Evolutionary conservation across 1,284 basidiomycete genomes (phyloP), one percentile per base, ranked within the genome.

Genomic region (Vanrija pseudolonga): DNA sequence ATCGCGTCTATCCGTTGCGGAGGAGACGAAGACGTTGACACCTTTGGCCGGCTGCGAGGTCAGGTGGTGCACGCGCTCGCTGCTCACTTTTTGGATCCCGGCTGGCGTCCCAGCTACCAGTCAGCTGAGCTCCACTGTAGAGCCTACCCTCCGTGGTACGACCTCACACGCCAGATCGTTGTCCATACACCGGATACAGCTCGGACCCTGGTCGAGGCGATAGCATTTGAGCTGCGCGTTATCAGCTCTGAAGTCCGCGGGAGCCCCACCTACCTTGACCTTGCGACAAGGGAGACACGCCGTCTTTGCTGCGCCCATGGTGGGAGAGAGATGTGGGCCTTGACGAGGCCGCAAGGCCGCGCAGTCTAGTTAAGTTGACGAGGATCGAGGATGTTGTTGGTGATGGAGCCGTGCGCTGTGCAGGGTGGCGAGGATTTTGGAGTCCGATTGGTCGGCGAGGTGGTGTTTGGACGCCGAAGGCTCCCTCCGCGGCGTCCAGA

Each of bases 61-160:
- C 6, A 24, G 32, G 32, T 23, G 14, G n/a, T 6, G 15, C 37
- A 15, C 24, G 7, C 6, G 26, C 24, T 3, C 2, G 7, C 4
- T 45, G 32, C 47, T 8, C 19, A 62, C 60, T 62, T 62, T 38
- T 57, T 62, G n/a, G 60, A 59, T 4, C 60, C 60, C 11, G 54
- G 48, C 42, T 56, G 51, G 8, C 60, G 49, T 22, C 60, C 60
- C 3, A 62, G 55, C 60, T 62, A 38, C 14, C n/a, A 20, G 22
- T 38, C 17, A 38, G n/a, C 17, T 7, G 52, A 7, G 26, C 12
- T 22, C 37, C 12, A 26, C 6, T 17, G 39, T 6, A 6, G 2
- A 22, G 23, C 22, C 56, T 45, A 61, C 57, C 42, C 42, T 36
- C n/a, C 57, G 53, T 3, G 60, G 55, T 1, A 62, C 47, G 4